Conservation (phyloP, 1,284 basidiomycete genomes). For the Coniferiporia weirii region DNA sequence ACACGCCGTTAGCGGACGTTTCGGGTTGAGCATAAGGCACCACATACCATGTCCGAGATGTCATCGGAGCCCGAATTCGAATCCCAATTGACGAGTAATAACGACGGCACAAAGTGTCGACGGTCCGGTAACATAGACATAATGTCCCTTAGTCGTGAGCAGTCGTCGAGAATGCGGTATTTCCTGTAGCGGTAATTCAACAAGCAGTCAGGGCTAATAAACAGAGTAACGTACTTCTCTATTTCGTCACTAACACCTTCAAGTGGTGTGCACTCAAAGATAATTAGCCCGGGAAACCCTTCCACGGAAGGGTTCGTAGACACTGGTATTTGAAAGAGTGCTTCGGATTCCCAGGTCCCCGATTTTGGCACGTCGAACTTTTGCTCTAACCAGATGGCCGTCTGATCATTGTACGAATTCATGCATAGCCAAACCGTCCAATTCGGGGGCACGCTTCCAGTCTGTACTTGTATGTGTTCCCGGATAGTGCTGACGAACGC, state of each 20-base stretch:
- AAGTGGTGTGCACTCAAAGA: slow-evolving; percentile 66
- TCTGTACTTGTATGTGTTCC: slow-evolving; percentile 29
- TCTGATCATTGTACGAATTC: slow-evolving; percentile 64
- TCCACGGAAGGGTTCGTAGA: slow-evolving; percentile 21
- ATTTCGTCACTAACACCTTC: slow-evolving; percentile 56
- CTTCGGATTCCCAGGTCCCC: slow-evolving; percentile 53
- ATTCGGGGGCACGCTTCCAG: slow-evolving; percentile 26
- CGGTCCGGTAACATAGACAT: slow-evolving; percentile 45
- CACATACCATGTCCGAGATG: slow-evolving; percentile 46
- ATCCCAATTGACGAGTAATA: slow-evolving; percentile 57
- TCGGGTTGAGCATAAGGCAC: slow-evolving; percentile 21
- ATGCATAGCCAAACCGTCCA: slow-evolving; percentile 69
- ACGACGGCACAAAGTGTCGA: slow-evolving; percentile 53
- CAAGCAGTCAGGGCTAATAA: slow-evolving; percentile 1
- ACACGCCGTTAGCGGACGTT: not conserved
- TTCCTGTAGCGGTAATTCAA: slow-evolving; percentile 39
- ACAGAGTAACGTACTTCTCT: slow-evolving; percentile 44
- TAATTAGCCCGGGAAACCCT: slow-evolving; percentile 57
- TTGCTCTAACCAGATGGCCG: slow-evolving; percentile 70
- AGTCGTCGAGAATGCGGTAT: slow-evolving; percentile 67
- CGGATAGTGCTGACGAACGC: slow-evolving; percentile 54
- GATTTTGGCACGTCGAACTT: slow-evolving; percentile 65
- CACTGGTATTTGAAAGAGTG: slow-evolving; percentile 52
- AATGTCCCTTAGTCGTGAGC: slow-evolving; percentile 58
- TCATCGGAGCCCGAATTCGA: slow-evolving; percentile 39